phyloP scores from a whole-genome alignment of 345 rosid species.

The Aegle marmelos region DNA sequence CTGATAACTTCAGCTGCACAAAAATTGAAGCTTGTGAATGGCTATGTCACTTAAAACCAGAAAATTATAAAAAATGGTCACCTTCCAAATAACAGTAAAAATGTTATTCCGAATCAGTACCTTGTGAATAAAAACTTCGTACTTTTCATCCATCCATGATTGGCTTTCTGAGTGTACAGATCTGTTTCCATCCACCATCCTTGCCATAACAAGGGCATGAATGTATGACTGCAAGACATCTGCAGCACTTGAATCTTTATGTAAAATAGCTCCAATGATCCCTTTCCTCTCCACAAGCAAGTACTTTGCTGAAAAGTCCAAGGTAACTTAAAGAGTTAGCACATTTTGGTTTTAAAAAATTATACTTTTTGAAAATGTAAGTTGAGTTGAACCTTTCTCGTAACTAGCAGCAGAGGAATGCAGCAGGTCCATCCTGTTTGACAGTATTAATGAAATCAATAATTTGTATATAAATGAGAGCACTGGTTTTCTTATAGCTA shows the following conservation, averaged over 20 bases:
- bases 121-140: constrained; percentile 55
- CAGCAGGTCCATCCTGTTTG: constrained; percentile 46
- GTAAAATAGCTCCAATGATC: constrained; percentile 45
- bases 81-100: not conserved
- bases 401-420: constrained; percentile 34
- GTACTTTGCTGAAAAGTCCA: constrained; percentile 51
- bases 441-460: constrained; percentile 19
- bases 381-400: constrained; percentile 39
- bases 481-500: not conserved
- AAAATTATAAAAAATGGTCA: not conserved
- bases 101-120: constrained; percentile 27
- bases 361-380: not conserved
- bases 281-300: constrained; percentile 53
- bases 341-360: not conserved
- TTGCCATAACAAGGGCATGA: constrained; percentile 65
- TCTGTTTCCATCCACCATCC: constrained; percentile 20
- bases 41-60: not conserved
- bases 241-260: constrained; percentile 55
- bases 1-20: constrained; percentile 61
- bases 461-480: constrained; percentile 12
- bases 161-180: constrained; percentile 43
- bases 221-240: constrained; percentile 74
- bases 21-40: not conserved
- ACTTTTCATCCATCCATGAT: constrained; percentile 79
- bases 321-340: constrained; percentile 11